These are phyloP conservation scores for Cunninghamia lanceolata DNA, from an alignment of 75 land plant genomes.

Conservation along the genomic window DNA sequence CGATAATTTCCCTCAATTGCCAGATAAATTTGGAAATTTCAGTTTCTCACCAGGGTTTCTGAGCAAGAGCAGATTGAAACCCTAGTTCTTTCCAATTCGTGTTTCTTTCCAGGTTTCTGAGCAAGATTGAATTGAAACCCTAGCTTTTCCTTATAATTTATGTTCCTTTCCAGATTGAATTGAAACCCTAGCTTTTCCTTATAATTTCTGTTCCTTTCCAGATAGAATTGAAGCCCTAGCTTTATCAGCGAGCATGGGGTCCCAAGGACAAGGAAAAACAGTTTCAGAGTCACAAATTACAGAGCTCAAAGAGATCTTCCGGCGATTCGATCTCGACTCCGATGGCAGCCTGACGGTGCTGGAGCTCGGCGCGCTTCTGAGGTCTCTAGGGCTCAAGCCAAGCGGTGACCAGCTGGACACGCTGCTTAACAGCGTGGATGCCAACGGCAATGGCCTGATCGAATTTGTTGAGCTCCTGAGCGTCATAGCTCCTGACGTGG, in stretches of 20 bases:
- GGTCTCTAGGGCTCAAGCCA: conserved; percentile 77
- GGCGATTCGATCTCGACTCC: conserved; percentile 69
- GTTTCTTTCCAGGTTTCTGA: neutral
- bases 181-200: neutral
- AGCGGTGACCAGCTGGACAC: conserved; percentile 49
- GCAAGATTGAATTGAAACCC: neutral
- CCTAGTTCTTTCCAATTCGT: no score
- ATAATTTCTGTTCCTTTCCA: neutral
- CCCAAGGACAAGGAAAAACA: neutral
- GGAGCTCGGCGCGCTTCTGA: conserved; percentile 73
- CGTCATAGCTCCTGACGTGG: conserved; percentile 49
- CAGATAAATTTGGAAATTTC: no score
- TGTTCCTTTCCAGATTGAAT: neutral
- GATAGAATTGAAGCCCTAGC: no score
- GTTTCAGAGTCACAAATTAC: conserved; percentile 38
- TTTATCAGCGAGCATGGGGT: neutral
- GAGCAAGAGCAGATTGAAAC: no score
- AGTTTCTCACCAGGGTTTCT: no score
- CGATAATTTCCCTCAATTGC: no score
- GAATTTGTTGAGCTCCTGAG: conserved; percentile 77
- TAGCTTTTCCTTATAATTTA: neutral
- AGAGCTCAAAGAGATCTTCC: conserved; percentile 70
- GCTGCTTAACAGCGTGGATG: conserved; percentile 53
- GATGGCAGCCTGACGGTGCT: conserved; percentile 85
- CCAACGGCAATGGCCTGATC: conserved; percentile 72